These are phyloP conservation scores for Pyrenophora tritici-repentis DNA, from an alignment of 2,329 filamentous ascomycete species.

Conservation along the genomic window DNA sequence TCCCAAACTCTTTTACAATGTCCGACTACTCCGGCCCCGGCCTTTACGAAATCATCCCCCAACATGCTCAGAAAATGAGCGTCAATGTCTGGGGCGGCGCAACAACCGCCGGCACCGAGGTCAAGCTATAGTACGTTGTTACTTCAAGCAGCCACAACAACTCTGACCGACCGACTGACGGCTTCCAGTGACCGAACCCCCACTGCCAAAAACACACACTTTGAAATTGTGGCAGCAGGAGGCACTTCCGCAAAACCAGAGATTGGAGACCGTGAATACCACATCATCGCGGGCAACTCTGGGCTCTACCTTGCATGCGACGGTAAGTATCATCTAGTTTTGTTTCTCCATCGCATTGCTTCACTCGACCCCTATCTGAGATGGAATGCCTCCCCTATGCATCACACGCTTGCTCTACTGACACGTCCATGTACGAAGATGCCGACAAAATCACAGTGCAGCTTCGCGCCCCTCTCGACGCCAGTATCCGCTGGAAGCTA, in stretches of 20 bases:
- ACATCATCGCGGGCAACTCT: constrained; percentile 5
- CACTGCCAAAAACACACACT: neutral
- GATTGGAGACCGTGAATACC: constrained; percentile 6
- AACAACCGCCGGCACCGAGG: neutral
- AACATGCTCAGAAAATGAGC: neutral
- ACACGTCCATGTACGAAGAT: neutral
- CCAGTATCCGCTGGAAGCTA: constrained; percentile 4
- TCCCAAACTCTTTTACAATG: neutral
- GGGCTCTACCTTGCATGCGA: neutral
- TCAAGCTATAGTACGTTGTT: constrained; percentile 1
- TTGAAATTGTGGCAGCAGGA: constrained; percentile 3
- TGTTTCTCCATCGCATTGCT: too few relatives aligned
- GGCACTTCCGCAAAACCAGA: neutral
- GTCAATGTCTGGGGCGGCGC: neutral
- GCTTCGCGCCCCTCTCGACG: neutral
- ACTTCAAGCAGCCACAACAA: too few relatives aligned
- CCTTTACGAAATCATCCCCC: constrained; percentile 1
- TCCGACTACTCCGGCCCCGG: constrained; percentile 8
- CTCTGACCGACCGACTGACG: neutral
- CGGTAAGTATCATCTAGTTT: too few relatives aligned
- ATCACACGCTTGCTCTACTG: neutral
- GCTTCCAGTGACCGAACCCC: neutral
- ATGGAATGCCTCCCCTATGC: too few relatives aligned
- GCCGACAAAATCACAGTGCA: neutral
- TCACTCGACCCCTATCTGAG: too few relatives aligned